Base-by-base conservation (phyloP, 2,329 filamentous ascomycete species). In the Cladosporium sp. region DNA sequence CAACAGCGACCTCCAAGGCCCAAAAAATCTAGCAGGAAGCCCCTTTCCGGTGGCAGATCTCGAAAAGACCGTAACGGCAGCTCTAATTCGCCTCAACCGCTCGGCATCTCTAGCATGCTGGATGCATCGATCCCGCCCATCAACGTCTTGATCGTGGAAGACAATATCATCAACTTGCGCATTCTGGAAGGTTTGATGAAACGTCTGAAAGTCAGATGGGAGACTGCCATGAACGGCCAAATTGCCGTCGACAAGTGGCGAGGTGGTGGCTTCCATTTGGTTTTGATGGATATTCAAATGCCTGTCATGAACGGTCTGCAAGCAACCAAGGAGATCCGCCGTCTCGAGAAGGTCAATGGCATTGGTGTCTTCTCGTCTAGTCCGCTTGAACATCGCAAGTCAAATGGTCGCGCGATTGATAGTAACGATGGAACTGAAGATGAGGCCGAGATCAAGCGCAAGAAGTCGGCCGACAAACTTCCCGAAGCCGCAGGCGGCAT, bases 221-320 rank as follows among this genome's bases (percentile, higher is more conserved):
- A 95, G 78, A 96, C 92, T n/a, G 95, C 95, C 44, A 92, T 96
- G 85, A 97, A 98, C 77, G 95, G 95, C 28, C 88, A 90, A 69
- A 94, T 97, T 70, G 95, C 95, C 1, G 93, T 98, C 32, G 90
- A 87, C 68, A 97, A 97, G 80, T 99, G 95, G 94, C 89, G 92
- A 65, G 85, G 86, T 4, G 95, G 95, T 41, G 95, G 95, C 0
- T 98, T 97, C 75, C 95, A 99, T 80, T 81, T 99, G 70, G 95
- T 99, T 18, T 83, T 99, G 64, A 99, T 99, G 95, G 95, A 99
- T 77, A 98, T 99, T 71, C 95, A 98, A 77, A 84, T 99, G 66
- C 95, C 95, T 4, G 90, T 97, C 73, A 97, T 99, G 93, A 96
- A 90, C 72, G 95, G 95, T 0, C 82, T 99, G 34, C 92, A 97